These are phyloP conservation scores for Apiospora saccharicola DNA, from an alignment of 2,329 filamentous ascomycete species.

Conservation along the genomic window DNA sequence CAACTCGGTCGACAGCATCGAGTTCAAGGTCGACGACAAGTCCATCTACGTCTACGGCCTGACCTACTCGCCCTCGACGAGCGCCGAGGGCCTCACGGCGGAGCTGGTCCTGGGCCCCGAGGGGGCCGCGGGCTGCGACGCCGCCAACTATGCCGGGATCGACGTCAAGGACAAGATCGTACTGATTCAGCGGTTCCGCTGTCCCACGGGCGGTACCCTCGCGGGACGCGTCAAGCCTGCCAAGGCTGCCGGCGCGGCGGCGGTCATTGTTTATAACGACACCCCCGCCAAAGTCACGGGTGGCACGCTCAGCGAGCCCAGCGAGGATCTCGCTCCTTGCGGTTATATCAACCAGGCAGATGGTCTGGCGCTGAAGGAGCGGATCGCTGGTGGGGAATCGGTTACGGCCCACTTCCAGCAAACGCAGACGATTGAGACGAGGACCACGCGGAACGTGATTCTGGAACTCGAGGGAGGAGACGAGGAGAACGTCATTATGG, in stretches of 20 bases:
- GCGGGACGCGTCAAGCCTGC: constrained; percentile 49
- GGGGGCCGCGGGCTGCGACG: constrained; percentile 48
- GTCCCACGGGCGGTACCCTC: constrained; percentile 50
- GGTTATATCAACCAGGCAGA: constrained; percentile 53
- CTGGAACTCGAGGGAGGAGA: constrained; percentile 44
- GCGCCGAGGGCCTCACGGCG: constrained; percentile 50
- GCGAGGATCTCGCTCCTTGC: constrained; percentile 44
- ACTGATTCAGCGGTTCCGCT: constrained; percentile 48
- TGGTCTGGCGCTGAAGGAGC: constrained; percentile 48
- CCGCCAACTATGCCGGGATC: constrained; percentile 42
- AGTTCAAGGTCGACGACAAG: constrained; percentile 42
- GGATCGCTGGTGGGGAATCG: constrained; percentile 48
- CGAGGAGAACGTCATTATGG: constrained; percentile 37
- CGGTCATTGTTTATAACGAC: constrained; percentile 52
- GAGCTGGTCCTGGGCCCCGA: constrained; percentile 48
- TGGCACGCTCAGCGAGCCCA: constrained; percentile 47
- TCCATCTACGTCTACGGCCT: constrained; percentile 50
- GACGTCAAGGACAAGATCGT: constrained; percentile 51
- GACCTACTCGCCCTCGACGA: constrained; percentile 56
- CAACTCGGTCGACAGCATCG: constrained; percentile 48
- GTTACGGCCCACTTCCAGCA: constrained; percentile 51
- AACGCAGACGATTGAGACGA: constrained; percentile 44
- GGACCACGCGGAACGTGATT: constrained; percentile 37
- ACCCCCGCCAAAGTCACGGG: constrained; percentile 46
- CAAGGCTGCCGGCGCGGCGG: constrained; percentile 44